Evolutionary conservation across 768 basidiomycete genomes (phyloP).

Genomic region (Sporobolomyces pararoseus): DNA sequence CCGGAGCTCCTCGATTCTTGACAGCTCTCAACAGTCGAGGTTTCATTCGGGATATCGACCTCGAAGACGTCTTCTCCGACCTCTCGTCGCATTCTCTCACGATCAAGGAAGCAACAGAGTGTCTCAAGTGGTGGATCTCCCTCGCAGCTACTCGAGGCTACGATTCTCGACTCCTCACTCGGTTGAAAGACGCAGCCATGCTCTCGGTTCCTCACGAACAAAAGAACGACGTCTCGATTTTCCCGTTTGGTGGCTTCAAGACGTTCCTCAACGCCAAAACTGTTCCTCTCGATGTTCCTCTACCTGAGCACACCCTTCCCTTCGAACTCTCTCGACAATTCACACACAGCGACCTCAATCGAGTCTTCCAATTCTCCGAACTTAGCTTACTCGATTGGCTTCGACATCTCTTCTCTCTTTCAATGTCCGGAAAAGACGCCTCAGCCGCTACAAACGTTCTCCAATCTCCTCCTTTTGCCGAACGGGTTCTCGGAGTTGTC

Average conservation of each 20-base stretch:
- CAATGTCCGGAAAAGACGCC: constrained; percentile 50
- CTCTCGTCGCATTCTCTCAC: constrained; percentile 65
- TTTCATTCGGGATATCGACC: constrained; percentile 69
- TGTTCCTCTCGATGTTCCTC: constrained; percentile 69
- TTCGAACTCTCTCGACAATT: constrained; percentile 63
- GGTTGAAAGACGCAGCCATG: constrained; percentile 70
- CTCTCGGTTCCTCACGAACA: constrained; percentile 51
- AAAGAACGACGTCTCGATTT: constrained; percentile 55
- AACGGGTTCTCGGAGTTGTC: constrained; percentile 49
- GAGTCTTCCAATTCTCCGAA: constrained; percentile 73
- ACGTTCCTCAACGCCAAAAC: constrained; percentile 67
- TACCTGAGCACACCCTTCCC: constrained; percentile 70
- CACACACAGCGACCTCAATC: constrained; percentile 54
- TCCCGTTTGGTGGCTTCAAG: constrained; percentile 66
- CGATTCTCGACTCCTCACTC: constrained; percentile 52
- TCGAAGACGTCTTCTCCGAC: constrained; percentile 77
- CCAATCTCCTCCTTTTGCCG: constrained; percentile 68
- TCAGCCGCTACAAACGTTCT: constrained; percentile 60
- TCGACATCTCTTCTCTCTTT: constrained; percentile 58
- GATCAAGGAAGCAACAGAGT: constrained; percentile 71
- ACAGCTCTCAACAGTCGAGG: constrained; percentile 60
- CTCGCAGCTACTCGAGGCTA: constrained; percentile 53
- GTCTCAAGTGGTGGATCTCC: constrained; percentile 78
- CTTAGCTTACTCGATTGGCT: constrained; percentile 74
- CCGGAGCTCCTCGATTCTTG: constrained; percentile 61